phyloP scores from a whole-genome alignment of 1,284 basidiomycete genomes.

The Neolentinus lepideus region DNA sequence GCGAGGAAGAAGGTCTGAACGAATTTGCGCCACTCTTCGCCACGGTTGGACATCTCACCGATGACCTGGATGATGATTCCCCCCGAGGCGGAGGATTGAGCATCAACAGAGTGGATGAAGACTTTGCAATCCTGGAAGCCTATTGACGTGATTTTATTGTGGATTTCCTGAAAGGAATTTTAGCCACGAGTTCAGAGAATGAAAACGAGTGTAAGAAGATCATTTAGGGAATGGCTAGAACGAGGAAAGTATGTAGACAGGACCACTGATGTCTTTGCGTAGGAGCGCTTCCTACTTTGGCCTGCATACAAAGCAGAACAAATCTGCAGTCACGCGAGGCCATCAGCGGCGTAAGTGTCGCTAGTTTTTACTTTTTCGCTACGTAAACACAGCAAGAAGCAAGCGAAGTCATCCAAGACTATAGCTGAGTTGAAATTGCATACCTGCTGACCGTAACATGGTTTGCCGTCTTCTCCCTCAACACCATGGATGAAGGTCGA shows the following conservation, averaged over 20 bases:
- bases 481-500: conserved; percentile 96
- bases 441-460: conserved; percentile 91
- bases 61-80: conserved; percentile 99
- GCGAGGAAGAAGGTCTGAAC: conserved; percentile 99
- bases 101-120: conserved; percentile 93
- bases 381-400: not conserved
- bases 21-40: conserved; percentile 94
- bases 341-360: conserved; percentile 1
- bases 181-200: not conserved
- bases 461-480: conserved; percentile 87
- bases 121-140: conserved; percentile 97
- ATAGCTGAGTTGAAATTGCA: conserved; percentile 15
- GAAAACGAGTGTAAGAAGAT: not conserved
- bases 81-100: conserved; percentile 87
- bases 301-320: not conserved
- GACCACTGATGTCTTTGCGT: not conserved
- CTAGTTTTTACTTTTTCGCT: not conserved
- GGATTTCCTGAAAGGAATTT: conserved; percentile 75
- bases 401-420: conserved; percentile 10
- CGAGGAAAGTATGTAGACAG: not conserved
- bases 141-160: conserved; percentile 91
- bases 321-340: not conserved
- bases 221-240: too few species aligned
- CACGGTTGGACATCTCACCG: conserved; percentile 94
- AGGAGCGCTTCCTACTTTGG: not conserved